Evolutionary conservation across 1,139 yeast species (phyloP), one percentile per base, ranked within the genome.

Genomic region (Hyphopichia burtonii): DNA sequence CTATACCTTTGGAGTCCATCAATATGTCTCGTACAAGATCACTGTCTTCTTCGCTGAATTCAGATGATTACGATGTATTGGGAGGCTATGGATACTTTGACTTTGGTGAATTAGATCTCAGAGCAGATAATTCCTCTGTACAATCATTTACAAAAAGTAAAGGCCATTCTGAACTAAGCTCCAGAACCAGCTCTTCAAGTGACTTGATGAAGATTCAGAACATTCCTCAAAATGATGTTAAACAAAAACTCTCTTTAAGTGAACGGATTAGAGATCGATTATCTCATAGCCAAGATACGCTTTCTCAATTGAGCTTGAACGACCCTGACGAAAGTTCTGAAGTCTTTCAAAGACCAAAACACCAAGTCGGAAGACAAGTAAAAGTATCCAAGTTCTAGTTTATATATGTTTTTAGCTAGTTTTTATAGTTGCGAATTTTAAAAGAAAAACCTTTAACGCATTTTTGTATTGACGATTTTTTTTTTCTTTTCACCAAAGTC

Each of bases 11-110:
- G 28, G 53, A 54, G 34, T 48, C 47, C 22, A 41, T 49, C 11
- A 15, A 22, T 39, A 27, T 39, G 17, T 28, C 31, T 12, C 18
- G 11, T 14, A 31, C 31, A 5, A 25, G 30, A 8, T 37, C 34
- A 2, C n/a, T 16, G 15, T 34, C 40, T 9, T 30, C 40, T 6
- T 39, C 43, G 14, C 16, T 30, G 17, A 12, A 43, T 39, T 31
- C 42, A 10, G 51, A 54, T 12, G 62, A 59, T 16, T 73, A 61
- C 48, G 68, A 68, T 50, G 59, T 80, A 38, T 62, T 82, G 39
- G 88, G 89, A 31, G 90, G 90, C 0, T 84, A 83, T 55, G 91
- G 88, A 3, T 83, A 84, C 58, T 85, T 85, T 58, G 90, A 83
- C 56, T 82, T 82, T 50, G 88, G 83, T 1, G 84, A 81, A 42